Conservation (phyloP, 2,329 filamentous ascomycete genomes). For the Phialocephala sp. region DNA sequence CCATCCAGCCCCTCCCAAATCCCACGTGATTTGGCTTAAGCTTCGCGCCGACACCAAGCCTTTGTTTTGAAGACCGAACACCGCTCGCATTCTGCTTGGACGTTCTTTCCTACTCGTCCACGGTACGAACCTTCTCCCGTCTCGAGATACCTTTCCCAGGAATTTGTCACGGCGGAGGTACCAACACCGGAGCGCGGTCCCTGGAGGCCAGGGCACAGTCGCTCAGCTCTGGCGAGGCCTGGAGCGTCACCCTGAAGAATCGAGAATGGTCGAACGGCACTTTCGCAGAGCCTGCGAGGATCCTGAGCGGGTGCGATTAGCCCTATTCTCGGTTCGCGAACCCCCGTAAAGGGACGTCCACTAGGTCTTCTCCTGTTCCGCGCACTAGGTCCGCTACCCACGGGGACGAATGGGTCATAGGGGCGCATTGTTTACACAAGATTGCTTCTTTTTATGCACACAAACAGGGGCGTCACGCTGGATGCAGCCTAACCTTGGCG, state of each 20-base stretch:
- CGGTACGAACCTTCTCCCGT: background rate
- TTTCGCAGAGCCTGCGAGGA: background rate
- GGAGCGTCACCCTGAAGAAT: background rate
- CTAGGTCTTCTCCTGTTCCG: no score
- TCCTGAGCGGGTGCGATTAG: background rate
- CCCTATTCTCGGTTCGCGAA: background rate
- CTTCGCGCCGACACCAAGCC: background rate
- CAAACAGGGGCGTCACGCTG: background rate
- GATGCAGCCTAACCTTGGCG: constrained; percentile 2
- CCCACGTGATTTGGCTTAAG: background rate
- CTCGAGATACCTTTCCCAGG: background rate
- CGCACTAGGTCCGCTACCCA: background rate
- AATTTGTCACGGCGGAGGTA: background rate
- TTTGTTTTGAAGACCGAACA: no score
- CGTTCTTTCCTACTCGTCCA: constrained; percentile 1
- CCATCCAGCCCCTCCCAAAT: no score
- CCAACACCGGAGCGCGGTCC: background rate
- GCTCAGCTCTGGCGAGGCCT: background rate
- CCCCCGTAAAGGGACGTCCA: background rate
- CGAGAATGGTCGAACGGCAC: background rate
- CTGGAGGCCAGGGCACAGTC: background rate
- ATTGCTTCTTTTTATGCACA: constrained; percentile 14
- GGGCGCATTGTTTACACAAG: constrained; percentile 6
- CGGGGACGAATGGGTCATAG: background rate
- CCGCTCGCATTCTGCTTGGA: background rate